Evolutionary conservation across 805 yeast species (phyloP).

Genomic region (Diddensiella santjacobensis): DNA sequence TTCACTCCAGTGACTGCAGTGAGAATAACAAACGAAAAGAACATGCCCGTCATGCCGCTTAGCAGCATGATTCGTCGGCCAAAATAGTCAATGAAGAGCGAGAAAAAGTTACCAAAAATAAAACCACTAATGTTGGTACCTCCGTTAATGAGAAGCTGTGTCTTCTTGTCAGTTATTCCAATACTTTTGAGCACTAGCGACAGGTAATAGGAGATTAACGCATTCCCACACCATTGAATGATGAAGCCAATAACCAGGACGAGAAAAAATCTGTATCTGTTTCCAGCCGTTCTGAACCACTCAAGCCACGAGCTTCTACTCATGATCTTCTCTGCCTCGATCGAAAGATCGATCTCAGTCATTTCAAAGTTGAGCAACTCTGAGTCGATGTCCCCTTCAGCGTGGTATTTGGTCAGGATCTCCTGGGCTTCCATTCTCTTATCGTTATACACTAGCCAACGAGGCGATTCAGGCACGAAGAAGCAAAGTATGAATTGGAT

Average conservation of each 20-base stretch:
- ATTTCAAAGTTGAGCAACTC: constrained; percentile 13
- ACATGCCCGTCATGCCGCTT: constrained; percentile 8
- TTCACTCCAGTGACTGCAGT: constrained; percentile 45
- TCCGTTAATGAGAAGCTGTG: constrained; percentile 12
- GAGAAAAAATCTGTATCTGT: constrained; percentile 10
- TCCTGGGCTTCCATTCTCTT: constrained; percentile 38
- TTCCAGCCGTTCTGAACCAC: constrained; percentile 11
- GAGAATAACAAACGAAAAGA: constrained; percentile 33
- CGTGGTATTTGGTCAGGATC: constrained; percentile 21
- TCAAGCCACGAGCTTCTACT: constrained; percentile 6
- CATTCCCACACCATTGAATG: constrained; percentile 19
- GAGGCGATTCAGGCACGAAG: constrained; percentile 80
- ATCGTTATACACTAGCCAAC: constrained; percentile 52
- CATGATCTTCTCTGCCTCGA: constrained; percentile 12
- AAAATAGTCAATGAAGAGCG: constrained; percentile 15
- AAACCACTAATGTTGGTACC: constrained; percentile 6
- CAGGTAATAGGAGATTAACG: constrained; percentile 39
- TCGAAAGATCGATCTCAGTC: constrained; percentile 15
- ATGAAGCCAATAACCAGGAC: constrained; percentile 10
- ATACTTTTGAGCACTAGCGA: constrained; percentile 48
- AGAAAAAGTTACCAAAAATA: constrained; percentile 15
- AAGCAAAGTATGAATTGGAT: constrained; percentile 46
- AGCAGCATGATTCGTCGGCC: constrained; percentile 10
- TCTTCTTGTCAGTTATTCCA: constrained; percentile 41
- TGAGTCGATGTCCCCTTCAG: constrained; percentile 12